Conservation (phyloP, 2,329 filamentous ascomycete species). For the Trichophaea hybrida region DNA sequence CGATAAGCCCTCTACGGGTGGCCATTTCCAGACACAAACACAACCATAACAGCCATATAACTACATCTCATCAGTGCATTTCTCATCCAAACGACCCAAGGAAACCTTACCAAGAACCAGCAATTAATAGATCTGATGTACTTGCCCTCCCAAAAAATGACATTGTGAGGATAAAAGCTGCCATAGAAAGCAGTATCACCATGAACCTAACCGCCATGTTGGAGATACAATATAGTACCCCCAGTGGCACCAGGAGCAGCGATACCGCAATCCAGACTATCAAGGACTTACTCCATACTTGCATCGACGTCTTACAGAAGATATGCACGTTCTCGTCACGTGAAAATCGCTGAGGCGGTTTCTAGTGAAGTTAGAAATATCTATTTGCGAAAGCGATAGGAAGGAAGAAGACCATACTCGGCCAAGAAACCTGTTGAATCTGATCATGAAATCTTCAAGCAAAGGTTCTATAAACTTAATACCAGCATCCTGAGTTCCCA, state of each 20-base stretch:
- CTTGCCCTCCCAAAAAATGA: not conserved
- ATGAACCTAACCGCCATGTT: not conserved
- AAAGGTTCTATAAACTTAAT: not conserved
- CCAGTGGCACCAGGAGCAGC: not conserved
- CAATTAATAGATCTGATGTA: not conserved
- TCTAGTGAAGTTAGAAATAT: not conserved
- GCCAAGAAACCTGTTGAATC: not conserved
- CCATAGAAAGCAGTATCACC: not conserved
- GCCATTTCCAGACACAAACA: not conserved
- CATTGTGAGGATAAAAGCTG: not conserved
- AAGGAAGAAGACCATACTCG: not conserved
- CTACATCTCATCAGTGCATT: not conserved
- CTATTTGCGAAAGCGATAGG: not conserved
- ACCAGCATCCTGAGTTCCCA: not conserved
- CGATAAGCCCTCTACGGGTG: not conserved
- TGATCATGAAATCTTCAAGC: not conserved
- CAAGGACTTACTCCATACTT: not conserved
- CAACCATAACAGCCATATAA: not conserved
- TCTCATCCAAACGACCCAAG: not conserved
- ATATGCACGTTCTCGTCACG: not conserved
- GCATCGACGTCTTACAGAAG: not conserved
- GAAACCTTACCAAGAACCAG: not conserved
- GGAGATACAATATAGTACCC: not conserved
- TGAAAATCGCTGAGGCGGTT: not conserved
- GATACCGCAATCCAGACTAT: not conserved